Evolutionary conservation across 2,329 filamentous ascomycete species (phyloP).

Genomic region (Fusarium tricinctum): DNA sequence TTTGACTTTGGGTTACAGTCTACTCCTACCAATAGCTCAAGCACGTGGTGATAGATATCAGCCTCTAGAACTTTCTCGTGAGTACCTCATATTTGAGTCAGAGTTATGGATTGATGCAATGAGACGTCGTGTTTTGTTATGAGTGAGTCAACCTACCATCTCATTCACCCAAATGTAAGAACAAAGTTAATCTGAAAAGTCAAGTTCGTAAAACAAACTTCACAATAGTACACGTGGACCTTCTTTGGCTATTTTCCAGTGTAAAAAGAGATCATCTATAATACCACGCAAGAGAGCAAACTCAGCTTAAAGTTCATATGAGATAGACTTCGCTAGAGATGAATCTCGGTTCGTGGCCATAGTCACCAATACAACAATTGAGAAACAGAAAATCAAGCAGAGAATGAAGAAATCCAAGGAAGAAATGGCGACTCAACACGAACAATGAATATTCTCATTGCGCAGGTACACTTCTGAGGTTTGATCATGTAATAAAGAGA

Average conservation of each 20-base stretch:
- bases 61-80: neutral
- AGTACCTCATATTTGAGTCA: neutral
- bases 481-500: neutral
- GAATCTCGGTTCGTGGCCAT: neutral
- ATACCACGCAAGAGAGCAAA: neutral
- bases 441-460: neutral
- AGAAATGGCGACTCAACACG: neutral
- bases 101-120: neutral
- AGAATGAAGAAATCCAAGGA: neutral
- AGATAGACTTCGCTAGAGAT: neutral
- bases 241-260: neutral
- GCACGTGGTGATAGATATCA: neutral
- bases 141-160: neutral
- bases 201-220: neutral
- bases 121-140: neutral
- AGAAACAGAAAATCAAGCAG: neutral
- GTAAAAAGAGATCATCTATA: neutral
- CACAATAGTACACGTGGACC: neutral
- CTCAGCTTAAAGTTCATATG: neutral
- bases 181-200: neutral
- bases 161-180: neutral
- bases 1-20: neutral
- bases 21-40: neutral
- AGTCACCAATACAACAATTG: neutral
- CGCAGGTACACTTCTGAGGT: neutral